phyloP scores from a whole-genome alignment of 163 green algal genomes.

The Prototheca wickerhamii region DNA sequence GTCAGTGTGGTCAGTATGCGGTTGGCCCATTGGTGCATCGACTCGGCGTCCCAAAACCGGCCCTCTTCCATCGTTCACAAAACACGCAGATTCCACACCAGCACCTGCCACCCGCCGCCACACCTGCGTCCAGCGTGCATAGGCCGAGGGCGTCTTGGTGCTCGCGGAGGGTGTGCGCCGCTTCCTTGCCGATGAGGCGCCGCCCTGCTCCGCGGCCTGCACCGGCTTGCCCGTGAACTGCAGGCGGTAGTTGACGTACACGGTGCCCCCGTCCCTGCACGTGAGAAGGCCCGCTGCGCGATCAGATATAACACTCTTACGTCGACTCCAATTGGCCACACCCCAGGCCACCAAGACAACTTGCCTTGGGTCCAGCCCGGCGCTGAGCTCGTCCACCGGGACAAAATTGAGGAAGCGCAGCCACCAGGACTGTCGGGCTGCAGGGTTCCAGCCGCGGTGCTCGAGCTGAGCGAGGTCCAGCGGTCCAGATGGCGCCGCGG shows the following conservation, averaged over 20 bases:
- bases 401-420: constrained; percentile 8
- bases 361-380: background rate
- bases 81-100: too few relatives aligned
- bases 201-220: background rate
- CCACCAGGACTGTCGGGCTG: constrained; percentile 9
- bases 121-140: background rate
- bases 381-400: constrained; percentile 4
- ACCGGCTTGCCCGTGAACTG: constrained; percentile 7
- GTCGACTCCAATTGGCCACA: background rate
- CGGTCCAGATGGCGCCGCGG: background rate
- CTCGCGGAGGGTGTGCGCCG: background rate
- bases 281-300: background rate
- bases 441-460: background rate
- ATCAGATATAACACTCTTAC: background rate
- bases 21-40: too few relatives aligned
- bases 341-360: background rate
- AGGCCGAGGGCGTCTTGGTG: background rate
- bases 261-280: constrained; percentile 1
- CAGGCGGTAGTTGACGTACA: constrained; percentile 10
- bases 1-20: too few relatives aligned
- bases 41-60: too few relatives aligned
- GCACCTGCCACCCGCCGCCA: too few relatives aligned
- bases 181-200: background rate
- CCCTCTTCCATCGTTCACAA: too few relatives aligned
- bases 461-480: background rate